phyloP scores from a whole-genome alignment of 2,329 filamentous ascomycete genomes.

The Fusarium sp. region DNA sequence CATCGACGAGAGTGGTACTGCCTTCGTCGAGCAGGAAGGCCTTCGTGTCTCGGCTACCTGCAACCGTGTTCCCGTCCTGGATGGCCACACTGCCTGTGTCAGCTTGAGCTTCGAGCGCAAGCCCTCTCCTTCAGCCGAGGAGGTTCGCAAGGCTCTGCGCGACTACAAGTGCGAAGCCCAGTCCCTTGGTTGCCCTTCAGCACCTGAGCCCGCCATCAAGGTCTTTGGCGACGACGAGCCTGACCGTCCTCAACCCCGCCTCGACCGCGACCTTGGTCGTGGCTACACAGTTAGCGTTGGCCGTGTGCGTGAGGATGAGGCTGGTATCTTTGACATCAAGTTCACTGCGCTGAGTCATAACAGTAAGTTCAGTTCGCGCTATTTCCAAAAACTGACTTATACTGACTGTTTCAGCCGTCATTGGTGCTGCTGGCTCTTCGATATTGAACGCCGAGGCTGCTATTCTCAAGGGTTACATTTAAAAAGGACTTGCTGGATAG shows the following conservation, averaged over 20 bases:
- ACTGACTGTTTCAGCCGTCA: conserved; percentile 69
- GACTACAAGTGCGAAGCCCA: conserved; percentile 86
- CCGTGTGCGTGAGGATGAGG: conserved; percentile 84
- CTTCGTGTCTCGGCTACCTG: conserved; percentile 88
- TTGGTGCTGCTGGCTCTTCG: conserved; percentile 94
- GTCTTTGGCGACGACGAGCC: conserved; percentile 81
- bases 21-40: conserved; percentile 78
- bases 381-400: not conserved
- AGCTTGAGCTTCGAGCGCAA: conserved; percentile 83
- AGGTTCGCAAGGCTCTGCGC: conserved; percentile 82
- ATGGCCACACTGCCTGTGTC: conserved; percentile 96
- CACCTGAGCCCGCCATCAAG: conserved; percentile 81
- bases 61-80: conserved; percentile 93
- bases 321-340: conserved; percentile 91
- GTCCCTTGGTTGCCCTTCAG: conserved; percentile 85
- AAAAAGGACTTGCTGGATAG: conserved; percentile 37
- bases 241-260: conserved; percentile 88
- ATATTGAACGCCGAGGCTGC: conserved; percentile 95
- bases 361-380: conserved; percentile 57
- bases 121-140: conserved; percentile 77
- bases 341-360: conserved; percentile 93
- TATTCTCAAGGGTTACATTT: conserved; percentile 87
- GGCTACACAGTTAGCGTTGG: conserved; percentile 95
- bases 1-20: conserved; percentile 76
- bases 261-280: conserved; percentile 85